Base-by-base conservation (phyloP, 495 filamentous ascomycete genomes). In the Daldinia bambusicola region DNA sequence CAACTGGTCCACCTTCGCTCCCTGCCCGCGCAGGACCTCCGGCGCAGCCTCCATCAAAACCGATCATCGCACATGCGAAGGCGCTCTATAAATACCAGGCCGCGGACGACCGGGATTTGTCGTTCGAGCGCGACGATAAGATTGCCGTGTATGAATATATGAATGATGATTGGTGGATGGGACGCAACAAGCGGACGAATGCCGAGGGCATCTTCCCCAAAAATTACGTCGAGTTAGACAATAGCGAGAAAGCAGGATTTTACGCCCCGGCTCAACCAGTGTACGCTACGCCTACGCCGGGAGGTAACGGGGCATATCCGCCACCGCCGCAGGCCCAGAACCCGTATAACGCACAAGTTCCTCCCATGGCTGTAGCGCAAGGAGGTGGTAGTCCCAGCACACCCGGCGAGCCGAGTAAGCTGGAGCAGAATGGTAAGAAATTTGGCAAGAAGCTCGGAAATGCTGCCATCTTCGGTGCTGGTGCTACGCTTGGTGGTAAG, bases 91-190 rank as follows among this genome's bases (percentile, higher is more conserved):
- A 87, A 66, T 99, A 97, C 83, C 85, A 83, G 30, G 90, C 89
- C 13, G 85, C 88, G 34, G 93, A 97, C 68, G 81, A 89, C 6
- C 92, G 92, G 40, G 95, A 98, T 78, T 83, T 94, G 60, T 86
- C 85, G 1, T 86, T 99, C 70, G 84, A 89, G 63, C 88, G 88
- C 31, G 88, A 93, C 74, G 94, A 97, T 80, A 84, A 86, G 22
- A 83, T 99, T 70, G 85, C 88, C 55, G 90, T 99, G 30, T 83
- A 87, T 53, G 92, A 97, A 77, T 93, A 97, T 80, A 93, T 96
- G 89, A 98, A 98, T 72, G 89, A 88, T 18, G 95, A 99, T 75
- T 99, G 95, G 96, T 97, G 93, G 93, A 89, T 92, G 81, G 95
- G 95, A 60, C 88, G 87, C 30, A 93, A 95, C 77, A 81, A 88